Conservation (phyloP, 257 asterid genomes). For the Nicotiana paniculata region DNA sequence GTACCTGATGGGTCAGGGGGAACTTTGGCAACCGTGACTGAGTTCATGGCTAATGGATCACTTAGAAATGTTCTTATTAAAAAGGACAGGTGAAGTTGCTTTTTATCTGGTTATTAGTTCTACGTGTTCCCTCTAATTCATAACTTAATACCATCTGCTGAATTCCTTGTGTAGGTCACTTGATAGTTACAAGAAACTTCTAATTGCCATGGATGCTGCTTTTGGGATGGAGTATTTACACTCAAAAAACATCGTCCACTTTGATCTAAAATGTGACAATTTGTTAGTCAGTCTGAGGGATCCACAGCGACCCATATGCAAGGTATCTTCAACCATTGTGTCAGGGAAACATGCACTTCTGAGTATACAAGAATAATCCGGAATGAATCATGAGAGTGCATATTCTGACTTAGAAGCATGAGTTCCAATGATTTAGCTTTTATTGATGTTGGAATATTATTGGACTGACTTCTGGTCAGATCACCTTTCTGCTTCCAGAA, state of each 20-base stretch:
- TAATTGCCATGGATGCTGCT: conserved; percentile 79
- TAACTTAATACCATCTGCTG: conserved; percentile 19
- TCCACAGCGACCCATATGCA: conserved; percentile 67
- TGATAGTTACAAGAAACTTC: conserved; percentile 52
- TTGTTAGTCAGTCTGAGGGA: conserved; percentile 62
- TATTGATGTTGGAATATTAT: neutral
- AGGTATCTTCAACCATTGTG: conserved; percentile 32
- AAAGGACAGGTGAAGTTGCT: conserved; percentile 50
- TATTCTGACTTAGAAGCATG: neutral
- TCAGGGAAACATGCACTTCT: neutral
- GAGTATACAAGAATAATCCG: neutral
- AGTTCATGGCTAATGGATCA: conserved; percentile 76
- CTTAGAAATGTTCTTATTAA: conserved; percentile 49
- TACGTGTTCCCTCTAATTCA: neutral
- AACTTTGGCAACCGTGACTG: conserved; percentile 70
- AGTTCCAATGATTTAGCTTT: neutral
- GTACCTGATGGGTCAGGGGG: conserved; percentile 83
- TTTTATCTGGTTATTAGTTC: conserved; percentile 10
- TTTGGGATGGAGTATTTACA: conserved; percentile 84
- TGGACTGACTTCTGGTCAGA: conserved; percentile 1
- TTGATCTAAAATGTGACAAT: conserved; percentile 77
- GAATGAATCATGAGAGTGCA: neutral
- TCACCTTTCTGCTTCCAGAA: neutral
- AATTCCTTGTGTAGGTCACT: conserved; percentile 38
- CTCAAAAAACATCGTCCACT: conserved; percentile 69